Evolutionary conservation across 139 green algal genomes (phyloP), one percentile per base, ranked within the genome.

Genomic region (Closterium sp.): DNA sequence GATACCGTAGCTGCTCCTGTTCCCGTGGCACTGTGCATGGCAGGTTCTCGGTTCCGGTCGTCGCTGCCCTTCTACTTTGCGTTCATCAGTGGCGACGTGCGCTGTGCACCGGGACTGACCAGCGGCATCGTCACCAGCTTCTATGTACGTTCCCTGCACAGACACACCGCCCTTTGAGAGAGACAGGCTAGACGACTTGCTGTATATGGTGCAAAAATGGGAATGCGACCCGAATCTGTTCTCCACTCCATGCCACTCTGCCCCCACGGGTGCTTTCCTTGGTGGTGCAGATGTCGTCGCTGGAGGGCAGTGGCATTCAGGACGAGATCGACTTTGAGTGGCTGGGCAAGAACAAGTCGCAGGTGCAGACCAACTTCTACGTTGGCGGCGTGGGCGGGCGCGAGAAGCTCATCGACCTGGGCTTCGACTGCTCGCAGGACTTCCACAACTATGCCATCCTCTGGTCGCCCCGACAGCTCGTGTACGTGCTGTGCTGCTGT

Each of bases 321-420:
- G 90, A 93, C 34, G 90, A 93, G 38, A 93, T 93, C 30, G 90
- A 93, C 38, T 93, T 93, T 31, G 90, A 93, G 81, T 93, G 84
- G 28, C 32, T 93, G 10, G 90, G 90, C 66, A 93, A 90, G 90
- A 85, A 85, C 85, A 90, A 85, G 25, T 23, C 21, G 2, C 16
- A 32, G 1, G 90, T 93, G 25, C 90, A 93, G 87, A 93, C 90
- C n/a, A 93, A 93, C 35, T 90, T 87, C 31, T 93, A 93, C 34
- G 90, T 93, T 21, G 84, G 84, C 19, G 90, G 90, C 6, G 34
- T 86, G 33, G 87, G 85, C 81, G 33, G 34, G 10, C 32, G 28
- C 3, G 90, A 93, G 81, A 33, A 87, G 28, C 23, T 90, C 23
- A 19, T 90, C 28, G 32, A 84, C 64, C 69, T 93, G 16, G 81